phyloP scores from a whole-genome alignment of 306 rosid species.

The Castanea mollissima region DNA sequence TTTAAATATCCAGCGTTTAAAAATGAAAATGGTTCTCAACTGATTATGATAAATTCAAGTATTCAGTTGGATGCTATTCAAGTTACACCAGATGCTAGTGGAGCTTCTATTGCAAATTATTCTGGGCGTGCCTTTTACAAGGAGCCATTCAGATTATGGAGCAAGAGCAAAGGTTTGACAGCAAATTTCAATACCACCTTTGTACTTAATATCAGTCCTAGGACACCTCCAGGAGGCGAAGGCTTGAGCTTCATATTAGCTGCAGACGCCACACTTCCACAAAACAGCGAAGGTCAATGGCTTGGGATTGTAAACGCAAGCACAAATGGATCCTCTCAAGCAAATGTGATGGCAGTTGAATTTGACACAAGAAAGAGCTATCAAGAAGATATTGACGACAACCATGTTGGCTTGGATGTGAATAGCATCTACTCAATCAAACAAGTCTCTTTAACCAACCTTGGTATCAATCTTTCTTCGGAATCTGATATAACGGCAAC shows the following conservation, averaged over 20 bases:
- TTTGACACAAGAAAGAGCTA: slow-evolving; percentile 64
- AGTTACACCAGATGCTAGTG: slow-evolving; percentile 37
- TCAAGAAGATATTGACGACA: slow-evolving; percentile 40
- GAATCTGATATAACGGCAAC: not conserved
- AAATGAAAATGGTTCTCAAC: not conserved
- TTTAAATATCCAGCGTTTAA: slow-evolving; percentile 40
- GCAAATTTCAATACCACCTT: slow-evolving; percentile 43
- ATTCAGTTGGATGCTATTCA: slow-evolving; percentile 29
- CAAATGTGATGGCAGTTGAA: slow-evolving; percentile 56
- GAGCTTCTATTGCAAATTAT: accelerated
- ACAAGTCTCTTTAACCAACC: slow-evolving; percentile 25
- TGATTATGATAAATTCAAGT: slow-evolving; percentile 2
- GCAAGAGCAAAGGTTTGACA: slow-evolving; percentile 14
- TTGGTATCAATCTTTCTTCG: slow-evolving; percentile 31
- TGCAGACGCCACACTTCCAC: slow-evolving; percentile 22
- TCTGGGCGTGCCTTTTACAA: slow-evolving; percentile 37
- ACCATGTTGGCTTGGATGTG: slow-evolving; percentile 67
- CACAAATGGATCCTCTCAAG: slow-evolving; percentile 48
- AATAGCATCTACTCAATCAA: slow-evolving; percentile 47
- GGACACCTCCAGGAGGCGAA: slow-evolving; percentile 38
- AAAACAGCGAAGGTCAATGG: slow-evolving; percentile 35
- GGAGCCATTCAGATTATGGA: slow-evolving; percentile 32
- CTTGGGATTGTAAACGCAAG: slow-evolving; percentile 44
- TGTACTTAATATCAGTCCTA: slow-evolving; percentile 12
- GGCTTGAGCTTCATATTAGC: slow-evolving; percentile 49